Evolutionary conservation across 2,329 filamentous ascomycete genomes (phyloP), one percentile per base, ranked within the genome.

Genomic region (Dactylellina sp.): DNA sequence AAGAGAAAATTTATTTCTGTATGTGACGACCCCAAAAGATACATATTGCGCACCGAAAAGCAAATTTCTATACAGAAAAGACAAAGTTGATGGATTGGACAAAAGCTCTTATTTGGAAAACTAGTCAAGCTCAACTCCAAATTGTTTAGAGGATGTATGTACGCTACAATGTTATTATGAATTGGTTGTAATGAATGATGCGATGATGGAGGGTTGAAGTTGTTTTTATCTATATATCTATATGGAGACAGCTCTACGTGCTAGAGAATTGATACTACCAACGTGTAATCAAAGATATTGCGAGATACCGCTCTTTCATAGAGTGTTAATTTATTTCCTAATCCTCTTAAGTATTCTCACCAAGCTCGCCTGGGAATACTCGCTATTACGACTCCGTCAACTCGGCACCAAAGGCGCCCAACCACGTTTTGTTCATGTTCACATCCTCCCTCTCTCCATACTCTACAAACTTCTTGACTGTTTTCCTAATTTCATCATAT

Each of bases 381-480:
- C n/a, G n/a, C n/a, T n/a, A n/a, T n/a, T n/a, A n/a, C n/a, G n/a
- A n/a, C n/a, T n/a, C n/a, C n/a, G n/a, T n/a, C n/a, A n/a, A n/a
- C n/a, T n/a, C n/a, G n/a, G n/a, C n/a, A n/a, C 35, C 44, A 32
- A 75, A 70, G 1, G 57, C 37, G 9, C 57, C 37, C 44, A 70
- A 28, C 71, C 71, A 75, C 52, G 42, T 59, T 6, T 47, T 55
- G 32, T 75, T 75, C 2, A 75, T 28, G 11, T 42, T 32, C 9
- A 75, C 71, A 60, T 75, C 71, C 20, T 70, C 64, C 14, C 64
- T 46, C 32, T 49, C 44, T n/a, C 71, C 64, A 47, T 70, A 70
- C 1, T 75, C 57, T 16, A 68, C 56, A 28, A 75, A 70, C 16
- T 22, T 39, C 24, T 20, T 22, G 4, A 68, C 62, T 12, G 42